Evolutionary conservation across 305 asterid species (phyloP), one percentile per base, ranked within the genome.

Genomic region (Lippia alba): DNA sequence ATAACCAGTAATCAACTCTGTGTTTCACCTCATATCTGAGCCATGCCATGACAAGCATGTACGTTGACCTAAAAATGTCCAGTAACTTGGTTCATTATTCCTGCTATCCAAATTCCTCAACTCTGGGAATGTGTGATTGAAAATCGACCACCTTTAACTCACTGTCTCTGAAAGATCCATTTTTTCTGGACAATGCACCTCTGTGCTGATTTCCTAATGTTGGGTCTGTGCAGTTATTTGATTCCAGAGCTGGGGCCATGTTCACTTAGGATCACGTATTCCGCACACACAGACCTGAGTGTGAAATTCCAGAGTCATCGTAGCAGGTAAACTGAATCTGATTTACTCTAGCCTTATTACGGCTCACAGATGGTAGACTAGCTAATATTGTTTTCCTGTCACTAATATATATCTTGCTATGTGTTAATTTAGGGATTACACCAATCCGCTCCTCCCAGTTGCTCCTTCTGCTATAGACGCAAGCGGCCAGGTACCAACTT

Each of bases 241-340:
- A 89, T 89, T 64, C 89, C 89, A 0, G 84, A 89, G 61, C 86
- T 89, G 39, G 91, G 96, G 49, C 91, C 91, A 12, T 89, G 96
- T 72, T 51, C 87, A 24, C 86, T 89, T 64, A 80, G 80, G 72
- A 89, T 86, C 71, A 89, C 92, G n/a, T 89, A 86, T 72, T 89
- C 96, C 56, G 92, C 91, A 8, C 92, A 89, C 74, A 86, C 92
- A n/a, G 96, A 89, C 74, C 81, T 89, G 84, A 86, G 84, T 55
- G 92, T 89, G 46, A 89, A 89, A 77, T 89, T 86, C 73, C 92
- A 86, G 80, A 84, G 91, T 67, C 91, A 89, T 69, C 92, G 96
- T 40, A 89, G 96, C 77, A 86, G 92, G 96, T 86, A 81, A 30
- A 32, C 12, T 53, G 41, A 44, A 5, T 71, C 58, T 45, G 48